Evolutionary conservation across 2,329 filamentous ascomycete genomes (phyloP), one percentile per base, ranked within the genome.

Genomic region (Byssochlamys sp.): DNA sequence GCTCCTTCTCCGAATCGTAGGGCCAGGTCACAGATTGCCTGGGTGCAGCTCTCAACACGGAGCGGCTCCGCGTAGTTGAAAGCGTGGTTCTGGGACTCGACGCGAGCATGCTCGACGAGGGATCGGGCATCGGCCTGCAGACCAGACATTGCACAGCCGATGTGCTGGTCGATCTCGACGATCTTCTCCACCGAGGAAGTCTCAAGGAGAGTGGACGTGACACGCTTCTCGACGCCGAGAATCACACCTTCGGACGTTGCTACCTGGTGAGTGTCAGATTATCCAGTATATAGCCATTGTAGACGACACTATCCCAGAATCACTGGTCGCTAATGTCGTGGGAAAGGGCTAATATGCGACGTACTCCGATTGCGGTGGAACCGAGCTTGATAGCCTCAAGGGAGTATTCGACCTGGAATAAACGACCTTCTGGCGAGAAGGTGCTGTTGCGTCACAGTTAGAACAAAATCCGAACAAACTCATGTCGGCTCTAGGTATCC

Each of bases 391-490:
- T 99, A 77, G 94, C 94, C 82, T 99, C 94, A 76, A 99, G 88
- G 60, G 94, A 97, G 85, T 99, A 99, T 88, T 99, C 94, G 81
- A 99, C 94, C 81, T 99, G 94, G 84, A 99, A 99, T 76, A 99
- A 89, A 78, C 94, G 94, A 71, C 94, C 94, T 84, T 99, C 94
- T 61, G 94, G 94, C 69, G 94, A 99, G 85, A 99, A 99, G 84
- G 94, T 99, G 84, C 89, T 95, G 73, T 59, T 58, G 19, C 55
- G 53, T 59, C 58, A 57, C 61, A 55, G 67, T 71, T 59, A 68
- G 65, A 61, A 39, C 3, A 10, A 55, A 51, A 24, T 31, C 39
- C 3, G 6, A 45, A 45, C 7, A 9, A 14, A 45, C 14, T 19
- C n/a, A 45, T 24, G 19, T n/a, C 39, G n/a, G 14, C 14, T 19